phyloP scores from a whole-genome alignment of 768 basidiomycete genomes.

The Austroboletus eburneus region DNA sequence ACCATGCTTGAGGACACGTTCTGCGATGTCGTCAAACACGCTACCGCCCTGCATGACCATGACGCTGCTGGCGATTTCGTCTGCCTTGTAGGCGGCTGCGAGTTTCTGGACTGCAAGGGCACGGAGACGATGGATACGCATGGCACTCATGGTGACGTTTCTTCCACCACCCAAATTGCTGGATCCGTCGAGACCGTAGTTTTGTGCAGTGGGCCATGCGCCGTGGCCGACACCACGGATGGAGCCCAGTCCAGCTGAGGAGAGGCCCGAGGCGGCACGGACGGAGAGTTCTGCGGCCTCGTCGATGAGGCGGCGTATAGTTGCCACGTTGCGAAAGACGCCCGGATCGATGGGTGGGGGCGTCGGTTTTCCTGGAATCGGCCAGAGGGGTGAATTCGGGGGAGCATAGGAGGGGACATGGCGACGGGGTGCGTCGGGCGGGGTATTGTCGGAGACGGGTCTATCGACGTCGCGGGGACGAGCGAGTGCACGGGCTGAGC shows the following conservation, averaged over 20 bases:
- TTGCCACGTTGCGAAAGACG: conserved; percentile 71
- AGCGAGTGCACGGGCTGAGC: not conserved
- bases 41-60: conserved; percentile 96
- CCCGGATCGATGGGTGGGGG: conserved; percentile 90
- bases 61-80: conserved; percentile 89
- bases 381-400: conserved; percentile 44
- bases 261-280: conserved; percentile 80
- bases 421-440: too few relatives aligned
- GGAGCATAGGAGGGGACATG: conserved; percentile 5
- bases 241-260: conserved; percentile 67
- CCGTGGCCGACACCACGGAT: conserved; percentile 37
- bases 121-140: conserved; percentile 75
- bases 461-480: not conserved
- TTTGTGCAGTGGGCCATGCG: conserved; percentile 62
- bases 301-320: conserved; percentile 79
- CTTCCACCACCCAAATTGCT: conserved; percentile 47
- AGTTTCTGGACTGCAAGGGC: conserved; percentile 84
- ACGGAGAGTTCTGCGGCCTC: conserved; percentile 87
- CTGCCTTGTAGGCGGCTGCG: conserved; percentile 78
- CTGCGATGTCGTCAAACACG: conserved; percentile 90
- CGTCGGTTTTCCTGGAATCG: conserved; percentile 53
- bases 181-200: conserved; percentile 51
- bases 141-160: conserved; percentile 79
- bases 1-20: conserved; percentile 74
- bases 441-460: too few relatives aligned